A percentile compares a stretch with the other conserved stretches of the same genome.
phyloP scores from a whole-genome alignment of 805 yeast species.

The Saturnispora besseyi region DNA sequence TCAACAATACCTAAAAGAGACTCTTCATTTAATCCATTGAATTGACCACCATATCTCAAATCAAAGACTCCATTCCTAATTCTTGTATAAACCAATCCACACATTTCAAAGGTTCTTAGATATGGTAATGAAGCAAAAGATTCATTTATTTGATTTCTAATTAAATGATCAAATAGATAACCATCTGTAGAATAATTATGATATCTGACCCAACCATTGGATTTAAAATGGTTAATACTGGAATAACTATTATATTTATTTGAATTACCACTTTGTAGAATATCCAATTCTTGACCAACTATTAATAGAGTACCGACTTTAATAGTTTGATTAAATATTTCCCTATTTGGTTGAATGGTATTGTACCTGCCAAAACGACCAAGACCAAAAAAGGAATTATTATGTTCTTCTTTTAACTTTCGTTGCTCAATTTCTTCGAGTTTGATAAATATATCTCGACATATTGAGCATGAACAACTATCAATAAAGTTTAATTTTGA shows the following conservation, averaged over 20 bases:
- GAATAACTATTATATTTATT: conserved; percentile 7
- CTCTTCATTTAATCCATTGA: conserved; percentile 17
- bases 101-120: conserved; percentile 23
- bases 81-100: conserved; percentile 24
- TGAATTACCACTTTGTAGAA: conserved; percentile 13
- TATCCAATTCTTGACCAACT: conserved; percentile 26
- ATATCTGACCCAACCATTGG: conserved; percentile 15
- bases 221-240: conserved; percentile 11
- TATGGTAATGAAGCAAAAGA: conserved; percentile 16
- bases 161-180: conserved; percentile 25
- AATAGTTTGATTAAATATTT: conserved; percentile 20
- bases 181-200: conserved; percentile 13
- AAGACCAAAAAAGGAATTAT: conserved; percentile 6
- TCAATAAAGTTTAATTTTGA: conserved; percentile 23
- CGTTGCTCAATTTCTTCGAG: neutral
- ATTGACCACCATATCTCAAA: conserved; percentile 20
- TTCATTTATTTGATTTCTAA: conserved; percentile 19
- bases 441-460: conserved; percentile 13
- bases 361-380: conserved; percentile 8
- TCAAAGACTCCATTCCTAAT: conserved; percentile 9
- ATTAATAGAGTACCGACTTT: conserved; percentile 25
- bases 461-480: conserved; percentile 20
- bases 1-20: conserved; percentile 19
- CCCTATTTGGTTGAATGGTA: neutral
- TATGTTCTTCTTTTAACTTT: neutral